Percentiles rank a stretch among this genome's conserved stretches.
phyloP scores from a whole-genome alignment of 306 rosid genomes.

The Hippophae gyantsensis region DNA sequence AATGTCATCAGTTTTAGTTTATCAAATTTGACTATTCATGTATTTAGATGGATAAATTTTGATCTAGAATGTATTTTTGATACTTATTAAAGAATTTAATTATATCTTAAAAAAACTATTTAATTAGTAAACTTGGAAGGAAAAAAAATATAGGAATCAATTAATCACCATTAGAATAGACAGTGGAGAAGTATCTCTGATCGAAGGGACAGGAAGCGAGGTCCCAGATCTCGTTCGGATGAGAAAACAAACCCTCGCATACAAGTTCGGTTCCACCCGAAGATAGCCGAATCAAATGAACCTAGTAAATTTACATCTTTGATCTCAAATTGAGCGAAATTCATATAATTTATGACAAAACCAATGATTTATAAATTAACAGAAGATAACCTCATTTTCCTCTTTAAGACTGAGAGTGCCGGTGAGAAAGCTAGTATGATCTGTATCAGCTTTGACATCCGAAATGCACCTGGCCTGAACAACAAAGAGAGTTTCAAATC shows the following conservation, averaged over 20 bases:
- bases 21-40: not conserved
- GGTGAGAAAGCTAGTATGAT: conserved; percentile 86
- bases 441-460: conserved; percentile 88
- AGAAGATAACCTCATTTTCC: conserved; percentile 76
- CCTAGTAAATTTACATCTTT: conserved; percentile 33
- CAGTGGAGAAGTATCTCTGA: conserved; percentile 94
- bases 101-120: too few relatives aligned
- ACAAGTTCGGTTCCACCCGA: conserved; percentile 78
- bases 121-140: too few relatives aligned
- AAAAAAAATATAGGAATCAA: not conserved
- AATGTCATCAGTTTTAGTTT: too few relatives aligned
- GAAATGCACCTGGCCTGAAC: conserved; percentile 87
- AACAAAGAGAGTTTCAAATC: not conserved
- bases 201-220: conserved; percentile 91
- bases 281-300: conserved; percentile 88
- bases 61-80: too few relatives aligned
- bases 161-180: conserved; percentile 64
- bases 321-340: conserved; percentile 12
- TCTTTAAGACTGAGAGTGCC: conserved; percentile 95
- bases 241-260: conserved; percentile 95
- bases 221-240: conserved; percentile 98
- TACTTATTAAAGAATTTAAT: too few relatives aligned
- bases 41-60: not conserved
- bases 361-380: not conserved
- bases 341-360: conserved; percentile 11